Base-by-base conservation (phyloP, 805 yeast species). In the Saccharomyces jurei region DNA sequence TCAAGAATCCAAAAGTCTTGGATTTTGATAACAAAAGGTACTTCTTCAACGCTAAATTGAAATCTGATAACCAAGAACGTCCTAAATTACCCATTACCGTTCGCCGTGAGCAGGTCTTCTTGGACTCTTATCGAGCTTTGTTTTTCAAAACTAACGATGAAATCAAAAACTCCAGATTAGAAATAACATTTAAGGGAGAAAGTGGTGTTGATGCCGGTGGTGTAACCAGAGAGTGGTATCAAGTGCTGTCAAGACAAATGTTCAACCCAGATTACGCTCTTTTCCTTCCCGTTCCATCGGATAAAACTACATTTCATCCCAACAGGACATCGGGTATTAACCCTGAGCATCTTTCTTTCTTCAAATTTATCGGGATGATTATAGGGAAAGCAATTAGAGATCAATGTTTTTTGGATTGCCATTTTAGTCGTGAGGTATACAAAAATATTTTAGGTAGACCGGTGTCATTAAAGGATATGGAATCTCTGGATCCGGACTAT, bases 181-280 rank as follows among this genome's bases (percentile, higher is more conserved):
- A 86, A 51, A 82, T 94, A 46, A 79, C 79, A n/a, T 94, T 94
- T 74, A 83, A 83, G 58, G 96, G 96, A 1, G 99, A 94, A 70
- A 86, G 86, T 53, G 99, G 98, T 61, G 88, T 94, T 50, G 99
- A 94, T 76, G 99, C 96, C 2, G 99, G 99, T 61, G 99, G 99
- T 46, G 84, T 94, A 14, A 88, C 97, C 0, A 78, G 99, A 64
- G 99, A 94, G 69, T 94, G 99, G 99, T 91, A 86, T 65, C 97
- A 91, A 67, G 96, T 91, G 4, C 71, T 94, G 49, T 84, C 97
- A 0, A 78, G 97, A 58, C 97, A 92, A 68, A 91, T 94, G 89
- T 89, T 94, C 73, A 90, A 92, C 67, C 95, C 98, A 0, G 96
- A 89, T 64, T 90, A 90, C 72, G 97, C 96, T 0, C 73, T 94